phyloP scores from a whole-genome alignment of 768 basidiomycete species.

The Daedaleopsis nitida region DNA sequence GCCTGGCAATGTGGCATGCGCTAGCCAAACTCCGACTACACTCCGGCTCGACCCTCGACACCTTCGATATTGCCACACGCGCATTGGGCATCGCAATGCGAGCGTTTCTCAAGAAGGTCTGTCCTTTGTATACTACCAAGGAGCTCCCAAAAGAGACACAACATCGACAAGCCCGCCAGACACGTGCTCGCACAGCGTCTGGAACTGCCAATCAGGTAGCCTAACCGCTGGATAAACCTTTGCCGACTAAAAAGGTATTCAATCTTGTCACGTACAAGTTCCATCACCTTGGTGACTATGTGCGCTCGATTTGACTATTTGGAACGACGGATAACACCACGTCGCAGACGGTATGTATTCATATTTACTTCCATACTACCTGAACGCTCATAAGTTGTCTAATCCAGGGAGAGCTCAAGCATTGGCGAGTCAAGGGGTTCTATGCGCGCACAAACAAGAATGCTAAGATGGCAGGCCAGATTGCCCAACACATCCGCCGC shows the following conservation, averaged over 20 bases:
- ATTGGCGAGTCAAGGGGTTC: constrained; percentile 37
- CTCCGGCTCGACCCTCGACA: constrained; percentile 10
- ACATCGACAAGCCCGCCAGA: background rate
- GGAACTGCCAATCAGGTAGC: background rate
- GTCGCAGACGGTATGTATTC: constrained; percentile 27
- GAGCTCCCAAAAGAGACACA: background rate
- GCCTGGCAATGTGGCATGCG: constrained; percentile 38
- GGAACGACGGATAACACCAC: constrained; percentile 28
- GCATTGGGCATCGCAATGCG: background rate
- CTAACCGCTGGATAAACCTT: too few species aligned
- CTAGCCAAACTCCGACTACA: constrained; percentile 44
- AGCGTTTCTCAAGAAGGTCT: background rate
- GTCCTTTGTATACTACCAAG: background rate
- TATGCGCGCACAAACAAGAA: constrained; percentile 41
- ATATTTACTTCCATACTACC: background rate
- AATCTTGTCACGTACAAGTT: constrained; percentile 30
- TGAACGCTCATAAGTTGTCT: too few species aligned
- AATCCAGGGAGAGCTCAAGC: constrained; percentile 40
- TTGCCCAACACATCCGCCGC: constrained; percentile 19
- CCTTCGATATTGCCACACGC: background rate
- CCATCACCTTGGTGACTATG: constrained; percentile 27
- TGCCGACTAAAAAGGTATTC: background rate
- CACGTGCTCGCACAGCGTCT: background rate
- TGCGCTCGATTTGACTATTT: constrained; percentile 1
- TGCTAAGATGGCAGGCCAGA: constrained; percentile 26